Percentiles rank a stretch among this genome's conserved stretches.
phyloP scores from a whole-genome alignment of 2,329 filamentous ascomycete genomes.

The Aspergillus puulaauensis region DNA sequence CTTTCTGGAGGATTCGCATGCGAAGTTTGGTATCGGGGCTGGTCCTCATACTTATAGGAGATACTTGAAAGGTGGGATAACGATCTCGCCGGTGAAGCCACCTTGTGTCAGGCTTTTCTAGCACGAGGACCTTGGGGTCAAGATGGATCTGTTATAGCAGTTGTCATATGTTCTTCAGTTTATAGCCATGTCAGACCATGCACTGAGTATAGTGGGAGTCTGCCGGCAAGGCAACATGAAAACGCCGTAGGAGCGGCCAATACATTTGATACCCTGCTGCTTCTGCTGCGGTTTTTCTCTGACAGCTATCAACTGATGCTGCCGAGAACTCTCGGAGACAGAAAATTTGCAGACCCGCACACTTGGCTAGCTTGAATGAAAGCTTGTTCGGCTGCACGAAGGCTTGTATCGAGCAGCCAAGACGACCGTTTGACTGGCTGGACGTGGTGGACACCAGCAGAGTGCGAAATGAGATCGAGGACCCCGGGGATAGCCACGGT shows the following conservation, averaged over 20 bases:
- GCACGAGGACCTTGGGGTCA: neutral
- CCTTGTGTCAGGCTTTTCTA: neutral
- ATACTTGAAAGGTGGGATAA: neutral
- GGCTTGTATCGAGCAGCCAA: constrained; percentile 1
- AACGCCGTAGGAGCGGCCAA: neutral
- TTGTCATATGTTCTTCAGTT: too few species aligned
- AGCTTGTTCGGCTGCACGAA: neutral
- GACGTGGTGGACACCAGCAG: neutral
- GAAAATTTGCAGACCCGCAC: neutral
- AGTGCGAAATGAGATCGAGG: neutral
- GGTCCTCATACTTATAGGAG: neutral
- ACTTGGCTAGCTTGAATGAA: neutral
- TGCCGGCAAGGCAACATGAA: too few species aligned
- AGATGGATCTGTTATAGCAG: too few species aligned
- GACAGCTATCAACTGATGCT: neutral
- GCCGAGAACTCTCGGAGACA: neutral
- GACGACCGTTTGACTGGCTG: neutral
- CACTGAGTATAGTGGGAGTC: too few species aligned
- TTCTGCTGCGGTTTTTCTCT: neutral
- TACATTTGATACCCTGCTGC: neutral
- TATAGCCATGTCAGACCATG: too few species aligned
- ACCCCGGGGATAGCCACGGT: neutral
- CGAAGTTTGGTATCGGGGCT: neutral
- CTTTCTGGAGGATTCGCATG: neutral
- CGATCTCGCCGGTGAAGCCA: neutral